Base-by-base conservation (phyloP, 2,329 filamentous ascomycete species). In the Cytospora piceae region DNA sequence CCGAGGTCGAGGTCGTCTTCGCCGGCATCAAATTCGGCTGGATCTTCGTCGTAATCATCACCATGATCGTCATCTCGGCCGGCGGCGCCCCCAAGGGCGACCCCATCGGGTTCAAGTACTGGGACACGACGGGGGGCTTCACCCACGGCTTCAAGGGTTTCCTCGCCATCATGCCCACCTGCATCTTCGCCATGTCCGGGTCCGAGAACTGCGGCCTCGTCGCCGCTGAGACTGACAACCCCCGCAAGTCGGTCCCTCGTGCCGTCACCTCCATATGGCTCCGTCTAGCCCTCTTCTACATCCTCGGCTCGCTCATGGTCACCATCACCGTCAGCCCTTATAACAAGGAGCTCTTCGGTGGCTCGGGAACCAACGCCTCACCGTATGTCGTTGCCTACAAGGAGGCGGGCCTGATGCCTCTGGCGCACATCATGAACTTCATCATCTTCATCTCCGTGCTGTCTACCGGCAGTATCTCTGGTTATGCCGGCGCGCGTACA, bases 151-250 rank as follows among this genome's bases (percentile, higher is more conserved):
- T 81, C 74, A 80, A 79, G 65, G 80, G 79, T 3, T 83, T 87
- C 71, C 85, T 85, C 70, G 77, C 79, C 17, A 83, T 86, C n/a
- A 81, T 87, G 69, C 67, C 85, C 32, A 68, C 67, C 9, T 68
- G 67, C 37, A 68, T 81, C 17, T 87, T 87, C 72, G 82, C 85
- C 32, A 87, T 86, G 71, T 81, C 78, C 6, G 80, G 79, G 8
- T 77, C 77, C 0, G 80, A 82, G 65, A 80, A 78, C 66, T 72
- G 73, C 11, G 79, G 79, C 22, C 72, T 82, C 4, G 77, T 80
- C 4, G 78, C 80, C 0, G 78, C 78, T 14, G 80, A 82, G 68
- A 79, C 79, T 0, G 69, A 68, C 6, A 82, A 82, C 68, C 80
- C 80, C 0, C 72, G 72, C 7, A 78, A 77, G 67, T 74, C 79